Conservation (phyloP, 768 basidiomycete species). For the Suillus clintonianus region DNA sequence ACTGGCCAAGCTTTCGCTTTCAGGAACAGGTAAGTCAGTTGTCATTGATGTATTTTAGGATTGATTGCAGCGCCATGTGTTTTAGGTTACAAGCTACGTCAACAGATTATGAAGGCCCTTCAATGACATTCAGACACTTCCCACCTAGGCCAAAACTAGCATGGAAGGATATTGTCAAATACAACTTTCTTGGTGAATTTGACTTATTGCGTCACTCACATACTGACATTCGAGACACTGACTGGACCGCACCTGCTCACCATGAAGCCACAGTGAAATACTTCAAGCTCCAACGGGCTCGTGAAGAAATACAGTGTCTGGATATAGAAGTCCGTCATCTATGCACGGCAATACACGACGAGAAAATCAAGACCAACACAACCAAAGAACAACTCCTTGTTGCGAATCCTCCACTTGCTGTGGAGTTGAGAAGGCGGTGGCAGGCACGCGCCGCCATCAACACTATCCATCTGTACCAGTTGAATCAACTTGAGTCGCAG, state of each 20-base stretch:
- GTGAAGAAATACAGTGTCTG: slow-evolving; percentile 28
- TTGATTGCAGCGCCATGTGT: neutral
- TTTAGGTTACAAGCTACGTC: slow-evolving; percentile 32
- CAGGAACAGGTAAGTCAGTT: slow-evolving; percentile 9
- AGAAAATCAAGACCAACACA: slow-evolving; percentile 9
- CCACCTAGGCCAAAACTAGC: slow-evolving; percentile 14
- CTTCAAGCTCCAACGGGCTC: slow-evolving; percentile 25
- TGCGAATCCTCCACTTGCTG: neutral
- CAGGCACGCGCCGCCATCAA: neutral
- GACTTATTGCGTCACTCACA: slow-evolving; percentile 13
- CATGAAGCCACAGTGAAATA: slow-evolving; percentile 22
- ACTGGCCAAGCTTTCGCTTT: neutral
- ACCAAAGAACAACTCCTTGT: neutral
- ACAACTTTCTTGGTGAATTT: slow-evolving; percentile 18
- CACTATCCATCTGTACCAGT: slow-evolving; percentile 5
- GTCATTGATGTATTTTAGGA: neutral
- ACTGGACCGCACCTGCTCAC: slow-evolving; percentile 8
- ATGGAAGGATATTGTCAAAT: slow-evolving; percentile 17
- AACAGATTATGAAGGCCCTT: slow-evolving; percentile 32
- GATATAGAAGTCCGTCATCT: slow-evolving; percentile 27
- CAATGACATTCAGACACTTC: slow-evolving; percentile 22
- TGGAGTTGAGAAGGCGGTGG: slow-evolving; percentile 3
- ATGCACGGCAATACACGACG: slow-evolving; percentile 15
- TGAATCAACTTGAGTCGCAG: slow-evolving; percentile 2
- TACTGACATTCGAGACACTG: neutral